Evolutionary conservation across 1,284 basidiomycete species (phyloP).

Genomic region (Ceraceosorus guamensis): DNA sequence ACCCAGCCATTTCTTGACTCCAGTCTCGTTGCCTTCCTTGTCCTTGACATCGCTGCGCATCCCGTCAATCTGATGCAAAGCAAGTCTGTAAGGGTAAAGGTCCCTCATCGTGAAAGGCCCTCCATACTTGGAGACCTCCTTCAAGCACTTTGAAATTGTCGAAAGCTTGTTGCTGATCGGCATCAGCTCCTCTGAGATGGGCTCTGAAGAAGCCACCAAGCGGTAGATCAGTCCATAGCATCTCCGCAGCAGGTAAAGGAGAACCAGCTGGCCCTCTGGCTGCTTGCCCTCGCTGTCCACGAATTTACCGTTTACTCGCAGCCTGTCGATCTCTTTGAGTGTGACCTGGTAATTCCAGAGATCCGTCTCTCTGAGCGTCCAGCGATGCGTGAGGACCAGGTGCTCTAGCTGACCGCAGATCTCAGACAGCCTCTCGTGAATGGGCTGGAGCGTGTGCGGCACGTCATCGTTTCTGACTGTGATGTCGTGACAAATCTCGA

Average conservation of each 20-base stretch:
- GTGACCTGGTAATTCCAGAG: constrained; percentile 70
- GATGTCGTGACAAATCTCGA: constrained; percentile 93
- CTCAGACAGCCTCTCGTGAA: constrained; percentile 82
- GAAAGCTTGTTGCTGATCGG: constrained; percentile 65
- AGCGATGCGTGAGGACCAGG: constrained; percentile 86
- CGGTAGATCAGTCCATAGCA: constrained; percentile 96
- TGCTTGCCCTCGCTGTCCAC: constrained; percentile 86
- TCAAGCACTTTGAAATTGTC: constrained; percentile 66
- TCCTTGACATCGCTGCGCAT: constrained; percentile 85
- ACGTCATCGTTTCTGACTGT: constrained; percentile 87
- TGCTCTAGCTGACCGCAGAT: constrained; percentile 81
- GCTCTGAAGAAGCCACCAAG: constrained; percentile 90
- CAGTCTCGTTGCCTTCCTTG: constrained; percentile 50
- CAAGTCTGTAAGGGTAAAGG: constrained; percentile 93
- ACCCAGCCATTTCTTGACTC: constrained; percentile 46
- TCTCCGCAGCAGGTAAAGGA: constrained; percentile 82
- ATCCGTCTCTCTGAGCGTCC: constrained; percentile 94
- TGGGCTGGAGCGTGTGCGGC: constrained; percentile 77
- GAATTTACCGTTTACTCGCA: constrained; percentile 94
- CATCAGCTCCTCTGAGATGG: constrained; percentile 97
- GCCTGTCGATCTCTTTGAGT: constrained; percentile 90
- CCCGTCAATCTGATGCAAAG: constrained; percentile 88
- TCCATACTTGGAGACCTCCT: constrained; percentile 93
- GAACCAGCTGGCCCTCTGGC: constrained; percentile 76
- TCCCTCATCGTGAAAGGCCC: constrained; percentile 92